Evolutionary conservation across 1,139 yeast species (phyloP), one percentile per base, ranked within the genome.

Genomic region (Blastobotrys capitulatus): DNA sequence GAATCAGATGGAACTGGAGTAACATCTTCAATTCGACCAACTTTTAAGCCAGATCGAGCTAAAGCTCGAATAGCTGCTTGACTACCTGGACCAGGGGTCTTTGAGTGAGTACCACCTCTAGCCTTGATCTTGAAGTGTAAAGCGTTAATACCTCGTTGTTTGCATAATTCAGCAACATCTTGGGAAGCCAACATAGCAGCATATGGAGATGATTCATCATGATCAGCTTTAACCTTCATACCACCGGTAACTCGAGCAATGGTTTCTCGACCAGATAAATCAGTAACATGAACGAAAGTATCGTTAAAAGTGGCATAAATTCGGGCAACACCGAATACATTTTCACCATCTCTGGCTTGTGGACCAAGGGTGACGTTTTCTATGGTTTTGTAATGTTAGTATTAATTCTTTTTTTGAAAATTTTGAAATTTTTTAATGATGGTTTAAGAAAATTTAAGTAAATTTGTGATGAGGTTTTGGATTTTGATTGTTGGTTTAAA

Each of bases 31-130:
- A 94, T 94, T 82, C 99, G 90, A 72, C 99, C 99, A 67, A 94
- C 92, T 85, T 96, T 89, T 79, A 94, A 83, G 75, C 99, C 99
- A 63, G 97, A 89, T 84, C 99, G 90, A 71, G 99, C 99, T 72
- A 94, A 82, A 71, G 99, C 99, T 82, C 98, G 90, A 74, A 94
- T 82, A 76, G 99, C 99, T 62, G 97, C 86, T 82, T 92, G 98
- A 80, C 97, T 98, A 87, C 99, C 99, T 79, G 99, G 99, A 80
- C 99, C 99, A 77, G 98, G 99, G 75, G 99, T 90, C 88, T 94
- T 94, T 78, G 98, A 87, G 76, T 87, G 89, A 68, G 98, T 94
- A 84, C 99, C 99, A 83, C 99, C 99, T 66, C 97, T 90, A 74
- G 97, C 99, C 87, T 98, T 89, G 78, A 94, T 83, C 83, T 94